Evolutionary conservation across 228 moss, liverwort and hornwort species (phyloP), one percentile per base, ranked within the genome.

Genomic region (Sphagnum fallax): DNA sequence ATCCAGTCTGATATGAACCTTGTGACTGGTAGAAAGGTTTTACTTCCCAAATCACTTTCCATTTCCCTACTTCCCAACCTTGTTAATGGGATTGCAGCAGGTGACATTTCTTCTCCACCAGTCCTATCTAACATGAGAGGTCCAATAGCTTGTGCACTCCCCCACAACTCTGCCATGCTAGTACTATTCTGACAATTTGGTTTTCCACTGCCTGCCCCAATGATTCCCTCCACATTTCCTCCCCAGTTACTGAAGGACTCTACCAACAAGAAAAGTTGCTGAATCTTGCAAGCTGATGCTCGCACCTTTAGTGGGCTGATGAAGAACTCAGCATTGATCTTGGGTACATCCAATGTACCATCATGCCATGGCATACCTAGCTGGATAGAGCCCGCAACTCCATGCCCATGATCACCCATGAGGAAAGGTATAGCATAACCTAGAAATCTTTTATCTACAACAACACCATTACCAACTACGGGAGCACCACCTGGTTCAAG

Each of bases 1-100:
- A 93, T 89, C 97, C 97, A 98, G 71, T 93, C 93, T 67, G 97
- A 88, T 70, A 98, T 98, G 80, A 98, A 98, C 75, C 74, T 90
- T 16, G 97, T 83, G 60, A 93, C 87, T 61, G 97, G 97, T 66
- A 98, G 78, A 80, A 93, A 89, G 14, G 87, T 75, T 55, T 82
- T 80, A 57, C 70, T 79, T 16, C 86, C 83, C 62, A 84, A 76
- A 64, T 76, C 81, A 69, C 74, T 82, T 68, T 89, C 85, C 70
- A 81, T 76, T 69, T 61, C 82, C 74, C 80, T 83, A 67, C 69
- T 76, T 69, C 74, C 78, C 12, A 73, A 78, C 71, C 81, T 81
- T 65, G 81, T 71, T 59, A 78, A 74, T 61, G 88, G 68, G 76
- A 78, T 78, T 74, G 70, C 83, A 79, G 64, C 83, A 64, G 58